phyloP scores from a whole-genome alignment of 139 green algal genomes.

The Chlamydomonas urium region DNA sequence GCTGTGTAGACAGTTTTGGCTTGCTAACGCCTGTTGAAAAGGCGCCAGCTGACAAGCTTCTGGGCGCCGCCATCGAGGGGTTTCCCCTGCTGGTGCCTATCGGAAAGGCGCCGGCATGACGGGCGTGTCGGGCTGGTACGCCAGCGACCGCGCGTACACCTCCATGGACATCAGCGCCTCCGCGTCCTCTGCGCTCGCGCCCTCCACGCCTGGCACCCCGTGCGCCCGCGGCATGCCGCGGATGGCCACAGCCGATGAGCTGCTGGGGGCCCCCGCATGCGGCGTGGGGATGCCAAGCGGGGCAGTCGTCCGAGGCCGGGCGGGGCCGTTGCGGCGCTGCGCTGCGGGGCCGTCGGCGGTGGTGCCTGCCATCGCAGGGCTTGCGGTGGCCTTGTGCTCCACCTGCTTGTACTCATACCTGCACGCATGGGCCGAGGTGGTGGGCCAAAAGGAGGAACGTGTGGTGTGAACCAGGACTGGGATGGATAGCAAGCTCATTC shows the following conservation, averaged over 20 bases:
- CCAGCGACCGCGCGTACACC: constrained; percentile 46
- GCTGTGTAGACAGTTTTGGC: no score
- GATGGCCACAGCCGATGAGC: neutral
- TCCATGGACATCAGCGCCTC: constrained; percentile 7
- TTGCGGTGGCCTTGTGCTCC: constrained; percentile 46
- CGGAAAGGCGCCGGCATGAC: constrained; percentile 66
- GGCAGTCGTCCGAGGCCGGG: neutral
- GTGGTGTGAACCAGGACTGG: no score
- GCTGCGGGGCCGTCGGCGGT: no score
- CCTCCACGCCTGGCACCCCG: constrained; percentile 1
- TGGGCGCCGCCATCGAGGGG: no score
- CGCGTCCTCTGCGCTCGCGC: neutral
- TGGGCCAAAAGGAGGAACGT: no score
- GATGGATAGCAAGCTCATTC: constrained; percentile 23
- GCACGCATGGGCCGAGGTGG: no score
- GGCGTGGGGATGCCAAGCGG: neutral
- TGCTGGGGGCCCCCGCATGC: constrained; percentile 10
- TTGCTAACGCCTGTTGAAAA: no score
- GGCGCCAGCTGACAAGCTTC: no score
- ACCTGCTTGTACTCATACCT: constrained; percentile 82
- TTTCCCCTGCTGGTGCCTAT: no score
- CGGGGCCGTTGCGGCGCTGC: neutral
- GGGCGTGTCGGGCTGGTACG: constrained; percentile 56
- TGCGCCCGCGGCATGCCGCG: neutral
- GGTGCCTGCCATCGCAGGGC: neutral